Percentiles rank a stretch among this genome's conserved stretches.
These are phyloP conservation scores for Pleurostoma richardsiae DNA, from an alignment of 2,329 filamentous ascomycete species.

Conservation along the genomic window DNA sequence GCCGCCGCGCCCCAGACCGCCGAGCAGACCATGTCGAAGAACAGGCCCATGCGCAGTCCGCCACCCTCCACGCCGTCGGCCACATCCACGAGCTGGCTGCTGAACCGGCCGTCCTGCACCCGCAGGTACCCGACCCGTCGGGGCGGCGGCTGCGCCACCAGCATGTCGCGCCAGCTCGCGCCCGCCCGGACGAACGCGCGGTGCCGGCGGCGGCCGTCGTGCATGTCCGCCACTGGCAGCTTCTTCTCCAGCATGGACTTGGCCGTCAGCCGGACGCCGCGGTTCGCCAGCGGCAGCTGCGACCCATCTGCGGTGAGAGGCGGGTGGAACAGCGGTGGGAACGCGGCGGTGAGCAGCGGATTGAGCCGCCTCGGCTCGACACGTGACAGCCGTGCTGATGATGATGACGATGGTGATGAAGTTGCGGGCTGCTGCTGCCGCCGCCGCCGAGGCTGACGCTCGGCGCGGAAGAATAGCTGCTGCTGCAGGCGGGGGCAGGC, in stretches of 20 bases:
- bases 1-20: neutral
- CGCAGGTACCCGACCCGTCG: conserved; percentile 1
- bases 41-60: neutral
- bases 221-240: neutral
- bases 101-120: neutral
- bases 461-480: conserved; percentile 5
- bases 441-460: neutral
- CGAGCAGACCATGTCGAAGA: neutral
- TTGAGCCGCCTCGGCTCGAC: neutral
- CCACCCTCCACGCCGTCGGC: neutral
- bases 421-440: neutral
- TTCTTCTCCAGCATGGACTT: neutral
- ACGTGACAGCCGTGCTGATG: too few relatives aligned
- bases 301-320: too few relatives aligned
- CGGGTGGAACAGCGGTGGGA: neutral
- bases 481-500: conserved; percentile 2
- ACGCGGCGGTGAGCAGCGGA: neutral
- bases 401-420: neutral
- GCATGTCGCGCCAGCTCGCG: conserved; percentile 6
- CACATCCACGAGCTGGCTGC: neutral
- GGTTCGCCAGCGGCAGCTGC: too few relatives aligned
- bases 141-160: conserved; percentile 6
- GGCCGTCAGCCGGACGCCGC: neutral
- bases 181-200: neutral
- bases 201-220: neutral